Percentiles rank a stretch among this genome's conserved stretches.
Evolutionary conservation across 768 basidiomycete genomes (phyloP).

Genomic region (Chalciporus sphaerocephalus): DNA sequence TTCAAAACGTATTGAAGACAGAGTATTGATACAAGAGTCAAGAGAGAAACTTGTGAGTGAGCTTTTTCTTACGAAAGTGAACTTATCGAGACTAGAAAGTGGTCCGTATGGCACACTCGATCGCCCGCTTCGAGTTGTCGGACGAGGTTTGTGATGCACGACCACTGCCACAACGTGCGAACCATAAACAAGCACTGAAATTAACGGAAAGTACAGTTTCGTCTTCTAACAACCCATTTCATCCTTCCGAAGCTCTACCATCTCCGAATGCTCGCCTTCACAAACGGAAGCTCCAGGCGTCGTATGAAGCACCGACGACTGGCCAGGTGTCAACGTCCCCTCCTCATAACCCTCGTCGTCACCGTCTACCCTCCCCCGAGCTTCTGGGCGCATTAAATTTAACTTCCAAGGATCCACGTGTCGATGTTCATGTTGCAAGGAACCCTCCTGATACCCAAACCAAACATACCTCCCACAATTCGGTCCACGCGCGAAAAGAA

Average conservation of each 20-base stretch:
- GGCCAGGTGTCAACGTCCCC: conserved; percentile 5
- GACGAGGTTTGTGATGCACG: too few relatives aligned
- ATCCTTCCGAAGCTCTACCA: not conserved
- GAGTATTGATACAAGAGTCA: too few relatives aligned
- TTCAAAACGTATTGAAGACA: too few relatives aligned
- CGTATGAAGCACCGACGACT: not conserved
- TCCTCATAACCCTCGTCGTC: not conserved
- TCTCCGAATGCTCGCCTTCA: not conserved
- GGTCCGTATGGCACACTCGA: too few relatives aligned
- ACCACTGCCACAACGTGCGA: too few relatives aligned
- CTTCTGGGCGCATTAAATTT: not conserved
- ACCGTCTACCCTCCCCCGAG: not conserved
- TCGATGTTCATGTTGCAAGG: conserved; percentile 14
- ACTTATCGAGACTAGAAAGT: too few relatives aligned
- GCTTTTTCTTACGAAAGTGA: too few relatives aligned
- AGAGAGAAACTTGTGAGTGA: too few relatives aligned
- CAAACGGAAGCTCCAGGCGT: conserved; percentile 3
- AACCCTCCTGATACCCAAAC: conserved; percentile 64
- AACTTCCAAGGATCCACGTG: not conserved
- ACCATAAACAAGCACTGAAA: too few relatives aligned
- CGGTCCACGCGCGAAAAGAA: conserved; percentile 38
- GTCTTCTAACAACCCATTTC: not conserved
- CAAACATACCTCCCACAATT: conserved; percentile 37
- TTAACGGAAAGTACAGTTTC: too few relatives aligned
- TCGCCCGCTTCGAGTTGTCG: too few relatives aligned